These are phyloP conservation scores for Inga oerstediana DNA, from an alignment of 306 rosid genomes.

Conservation along the genomic window DNA sequence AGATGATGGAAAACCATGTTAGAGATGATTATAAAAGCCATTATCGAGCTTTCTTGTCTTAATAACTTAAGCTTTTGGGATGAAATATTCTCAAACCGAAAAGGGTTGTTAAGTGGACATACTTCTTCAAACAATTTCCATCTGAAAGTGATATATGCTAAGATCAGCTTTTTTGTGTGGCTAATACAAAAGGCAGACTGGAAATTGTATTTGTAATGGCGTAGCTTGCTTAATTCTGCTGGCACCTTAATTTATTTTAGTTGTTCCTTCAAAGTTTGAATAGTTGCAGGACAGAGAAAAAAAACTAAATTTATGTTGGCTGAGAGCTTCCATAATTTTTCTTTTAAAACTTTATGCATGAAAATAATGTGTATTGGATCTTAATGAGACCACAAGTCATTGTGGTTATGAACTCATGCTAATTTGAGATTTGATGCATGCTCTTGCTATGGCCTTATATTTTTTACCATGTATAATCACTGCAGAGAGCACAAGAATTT, in stretches of 20 bases:
- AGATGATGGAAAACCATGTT: background rate
- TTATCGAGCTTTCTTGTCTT: background rate
- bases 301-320: background rate
- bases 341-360: no score
- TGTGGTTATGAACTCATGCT: background rate
- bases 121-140: background rate
- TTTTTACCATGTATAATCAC: constrained; percentile 24
- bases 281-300: background rate
- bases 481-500: constrained; percentile 77
- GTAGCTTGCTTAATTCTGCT: constrained; percentile 24
- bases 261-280: constrained; percentile 4
- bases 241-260: constrained; percentile 18
- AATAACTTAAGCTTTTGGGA: background rate
- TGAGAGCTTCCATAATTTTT: background rate
- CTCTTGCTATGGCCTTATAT: constrained; percentile 13
- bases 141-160: constrained; percentile 4
- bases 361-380: constrained; percentile 6
- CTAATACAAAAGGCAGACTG: background rate
- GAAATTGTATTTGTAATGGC: constrained; percentile 11
- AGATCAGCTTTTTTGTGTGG: background rate
- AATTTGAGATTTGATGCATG: background rate
- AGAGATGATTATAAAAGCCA: background rate
- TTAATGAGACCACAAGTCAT: background rate
- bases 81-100: background rate
- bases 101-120: constrained; percentile 1